Evolutionary conservation across 2,329 filamentous ascomycete species (phyloP).

Genomic region (Raffaelea ambrosiae): DNA sequence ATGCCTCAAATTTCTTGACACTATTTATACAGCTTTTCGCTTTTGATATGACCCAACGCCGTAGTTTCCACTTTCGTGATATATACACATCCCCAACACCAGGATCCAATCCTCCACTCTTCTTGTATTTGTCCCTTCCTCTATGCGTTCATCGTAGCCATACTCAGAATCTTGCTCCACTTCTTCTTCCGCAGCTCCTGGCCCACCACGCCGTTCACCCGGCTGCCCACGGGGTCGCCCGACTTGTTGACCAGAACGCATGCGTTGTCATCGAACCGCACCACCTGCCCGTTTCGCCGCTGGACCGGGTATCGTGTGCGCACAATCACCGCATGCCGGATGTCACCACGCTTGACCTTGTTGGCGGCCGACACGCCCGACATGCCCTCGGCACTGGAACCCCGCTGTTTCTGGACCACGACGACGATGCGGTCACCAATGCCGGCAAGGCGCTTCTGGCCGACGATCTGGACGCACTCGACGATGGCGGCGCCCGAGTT

Average conservation of each 20-base stretch:
- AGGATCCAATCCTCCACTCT: background rate
- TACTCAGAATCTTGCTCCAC: conserved; percentile 96
- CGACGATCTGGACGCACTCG: conserved; percentile 89
- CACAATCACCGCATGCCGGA: conserved; percentile 91
- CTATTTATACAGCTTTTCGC: background rate
- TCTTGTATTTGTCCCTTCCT: background rate
- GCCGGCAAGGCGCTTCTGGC: conserved; percentile 78
- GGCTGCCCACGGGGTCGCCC: conserved; percentile 87
- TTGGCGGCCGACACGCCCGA: conserved; percentile 67
- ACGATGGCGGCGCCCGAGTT: conserved; percentile 96
- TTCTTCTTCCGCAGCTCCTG: conserved; percentile 82
- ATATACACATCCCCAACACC: background rate
- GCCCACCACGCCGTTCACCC: conserved; percentile 87
- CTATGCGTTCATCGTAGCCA: conserved; percentile 67
- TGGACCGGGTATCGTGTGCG: conserved; percentile 83
- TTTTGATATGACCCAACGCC: background rate
- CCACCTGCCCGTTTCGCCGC: conserved; percentile 77
- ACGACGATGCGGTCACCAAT: conserved; percentile 96
- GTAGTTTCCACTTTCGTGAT: too few relatives aligned
- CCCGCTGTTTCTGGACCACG: conserved; percentile 93
- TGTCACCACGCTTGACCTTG: conserved; percentile 94
- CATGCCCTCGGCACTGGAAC: conserved; percentile 62
- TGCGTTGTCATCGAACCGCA: conserved; percentile 95
- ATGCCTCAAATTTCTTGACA: background rate
- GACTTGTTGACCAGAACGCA: conserved; percentile 96